phyloP scores from a whole-genome alignment of 352 stramenopile genomes.

The Phytophthora fragariaefolia region DNA sequence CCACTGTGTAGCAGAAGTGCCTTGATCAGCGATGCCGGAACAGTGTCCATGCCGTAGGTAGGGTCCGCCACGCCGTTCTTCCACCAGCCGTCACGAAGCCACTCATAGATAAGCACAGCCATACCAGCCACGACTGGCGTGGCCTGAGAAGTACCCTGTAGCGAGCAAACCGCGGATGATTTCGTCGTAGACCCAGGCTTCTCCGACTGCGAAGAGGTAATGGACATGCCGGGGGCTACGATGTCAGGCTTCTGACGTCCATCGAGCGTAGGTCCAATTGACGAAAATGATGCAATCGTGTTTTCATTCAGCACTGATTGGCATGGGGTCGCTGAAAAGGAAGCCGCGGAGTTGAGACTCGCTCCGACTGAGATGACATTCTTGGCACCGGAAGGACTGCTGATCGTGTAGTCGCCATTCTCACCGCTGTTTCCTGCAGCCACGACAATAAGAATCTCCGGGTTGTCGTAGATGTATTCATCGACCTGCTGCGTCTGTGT shows the following conservation, averaged over 20 bases:
- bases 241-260: slow-evolving; percentile 83
- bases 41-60: slow-evolving; percentile 57
- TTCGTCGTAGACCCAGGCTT: slow-evolving; percentile 51
- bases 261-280: slow-evolving; percentile 70
- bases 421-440: slow-evolving; percentile 86
- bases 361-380: slow-evolving; percentile 86
- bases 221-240: slow-evolving; percentile 71
- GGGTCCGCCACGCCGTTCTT: slow-evolving; percentile 65
- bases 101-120: slow-evolving; percentile 86
- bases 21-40: slow-evolving; percentile 83
- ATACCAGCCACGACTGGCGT: slow-evolving; percentile 83
- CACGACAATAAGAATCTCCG: slow-evolving; percentile 79
- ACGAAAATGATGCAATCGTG: slow-evolving; percentile 76
- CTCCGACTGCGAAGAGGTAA: slow-evolving; percentile 71
- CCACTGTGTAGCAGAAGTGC: slow-evolving; percentile 85
- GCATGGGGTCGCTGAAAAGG: slow-evolving; percentile 57
- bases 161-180: slow-evolving; percentile 45
- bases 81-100: slow-evolving; percentile 87
- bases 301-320: slow-evolving; percentile 65
- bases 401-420: slow-evolving; percentile 62
- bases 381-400: slow-evolving; percentile 77
- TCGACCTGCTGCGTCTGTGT: slow-evolving; percentile 65
- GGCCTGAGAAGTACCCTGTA: slow-evolving; percentile 86
- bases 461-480: slow-evolving; percentile 81
- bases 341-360: slow-evolving; percentile 60